phyloP scores from a whole-genome alignment of 164 flowering plant genomes.

The Tetrastigma voinierianum region DNA sequence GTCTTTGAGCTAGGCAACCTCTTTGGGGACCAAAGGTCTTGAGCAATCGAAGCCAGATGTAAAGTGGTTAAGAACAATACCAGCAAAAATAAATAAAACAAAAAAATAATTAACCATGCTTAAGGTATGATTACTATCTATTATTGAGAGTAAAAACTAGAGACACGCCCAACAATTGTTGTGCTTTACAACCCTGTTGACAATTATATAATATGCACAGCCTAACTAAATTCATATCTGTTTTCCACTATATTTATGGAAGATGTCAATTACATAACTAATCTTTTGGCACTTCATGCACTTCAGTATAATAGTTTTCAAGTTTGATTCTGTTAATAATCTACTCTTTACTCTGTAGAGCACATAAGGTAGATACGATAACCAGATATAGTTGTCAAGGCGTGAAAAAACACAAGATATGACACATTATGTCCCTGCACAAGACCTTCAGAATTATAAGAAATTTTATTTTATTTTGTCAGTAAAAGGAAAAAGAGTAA shows the following conservation, averaged over 20 bases:
- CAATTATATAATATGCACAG: not conserved
- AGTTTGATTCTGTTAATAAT: not conserved
- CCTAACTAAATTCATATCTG: not conserved
- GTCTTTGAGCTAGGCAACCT: too few species aligned
- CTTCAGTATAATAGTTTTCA: too few species aligned
- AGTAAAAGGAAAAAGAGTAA: not conserved
- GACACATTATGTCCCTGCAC: not conserved
- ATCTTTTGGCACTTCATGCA: too few species aligned
- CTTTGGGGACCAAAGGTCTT: too few species aligned
- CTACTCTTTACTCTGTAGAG: not conserved
- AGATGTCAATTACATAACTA: not conserved
- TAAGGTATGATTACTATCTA: too few species aligned
- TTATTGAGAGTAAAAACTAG: too few species aligned
- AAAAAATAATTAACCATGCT: too few species aligned
- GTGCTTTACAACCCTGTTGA: not conserved
- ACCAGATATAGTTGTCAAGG: not conserved
- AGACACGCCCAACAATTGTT: too few species aligned
- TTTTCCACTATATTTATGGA: not conserved
- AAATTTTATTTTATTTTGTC: not conserved
- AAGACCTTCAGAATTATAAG: not conserved
- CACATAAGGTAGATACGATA: not conserved
- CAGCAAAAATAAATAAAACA: too few species aligned
- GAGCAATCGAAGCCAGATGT: too few species aligned
- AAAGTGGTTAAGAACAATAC: too few species aligned
- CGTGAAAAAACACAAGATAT: too few species aligned